Evolutionary conservation across 169 alveolate genomes (phyloP), one percentile per base, ranked within the genome.

Genomic region (Cryptosporidium bovis): DNA sequence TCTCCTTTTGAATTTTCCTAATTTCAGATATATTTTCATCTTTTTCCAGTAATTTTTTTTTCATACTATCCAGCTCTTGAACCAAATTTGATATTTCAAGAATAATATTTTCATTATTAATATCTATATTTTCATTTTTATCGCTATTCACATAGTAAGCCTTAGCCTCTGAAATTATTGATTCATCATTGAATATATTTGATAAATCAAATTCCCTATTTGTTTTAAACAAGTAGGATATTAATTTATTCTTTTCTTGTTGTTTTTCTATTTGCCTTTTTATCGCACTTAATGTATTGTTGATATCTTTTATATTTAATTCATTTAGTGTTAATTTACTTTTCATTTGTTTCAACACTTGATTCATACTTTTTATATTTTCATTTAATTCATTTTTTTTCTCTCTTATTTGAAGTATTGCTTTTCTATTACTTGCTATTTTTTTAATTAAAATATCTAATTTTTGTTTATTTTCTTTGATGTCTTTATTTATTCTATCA

Each of bases 41-140:
- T 27, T 62, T 53, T n/a, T 77, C 87, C 16, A 31, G 46, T 51
- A 77, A 36, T 56, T 46, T 77, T 48, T 77, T 51, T 44, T 62
- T 77, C 36, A 40, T 16, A 18, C 16, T 62, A 20, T 77, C 87
- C 18, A 60, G 18, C 33, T 77, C 69, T 7, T 77, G 64, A 15
- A 40, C 40, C 44, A 77, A 46, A n/a, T 44, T 40, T 24, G 8
- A 29, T 24, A 34, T 77, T 24, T 40, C 56, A 8, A 56, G 27
- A 24, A 24, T 71, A 34, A 36, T 50, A n/a, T 62, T 62, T 46
- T 77, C 87, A 58, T 56, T 62, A 5, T 34, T 60, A 44, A 29
- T 36, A 24, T 1, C 18, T 60, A 71, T 44, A 10, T 40, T 36
- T 10, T 77, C 40, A 15, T 44, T 15, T 20, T 24, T 5, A 15